phyloP scores from a whole-genome alignment of 2,329 filamentous ascomycete genomes.

The Hortaea sp. region DNA sequence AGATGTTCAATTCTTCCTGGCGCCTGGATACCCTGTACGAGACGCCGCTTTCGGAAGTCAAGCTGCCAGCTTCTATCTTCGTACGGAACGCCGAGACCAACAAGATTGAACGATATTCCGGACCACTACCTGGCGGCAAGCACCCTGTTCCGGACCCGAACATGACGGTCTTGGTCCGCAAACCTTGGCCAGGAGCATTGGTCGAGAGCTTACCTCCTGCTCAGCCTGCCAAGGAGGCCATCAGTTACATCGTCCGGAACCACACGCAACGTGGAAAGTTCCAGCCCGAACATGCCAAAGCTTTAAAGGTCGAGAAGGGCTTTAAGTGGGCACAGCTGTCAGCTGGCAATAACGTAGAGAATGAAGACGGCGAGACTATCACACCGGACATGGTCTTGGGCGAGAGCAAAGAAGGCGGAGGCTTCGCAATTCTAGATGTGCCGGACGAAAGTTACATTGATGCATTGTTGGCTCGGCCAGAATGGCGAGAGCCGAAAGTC shows the following conservation, averaged over 20 bases:
- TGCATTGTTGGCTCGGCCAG: conserved; percentile 56
- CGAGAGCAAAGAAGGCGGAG: conserved; percentile 54
- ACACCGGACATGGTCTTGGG: conserved; percentile 83
- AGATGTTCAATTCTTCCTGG: conserved; percentile 76
- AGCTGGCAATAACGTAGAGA: conserved; percentile 52
- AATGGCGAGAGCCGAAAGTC: conserved; percentile 57
- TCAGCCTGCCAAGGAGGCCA: conserved; percentile 52
- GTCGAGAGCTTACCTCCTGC: conserved; percentile 59
- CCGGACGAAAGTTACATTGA: conserved; percentile 62
- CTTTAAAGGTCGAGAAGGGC: conserved; percentile 53
- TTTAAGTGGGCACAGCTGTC: conserved; percentile 51
- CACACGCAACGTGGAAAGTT: conserved; percentile 75
- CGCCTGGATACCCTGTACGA: conserved; percentile 59
- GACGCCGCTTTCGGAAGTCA: conserved; percentile 54
- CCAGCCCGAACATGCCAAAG: conserved; percentile 52
- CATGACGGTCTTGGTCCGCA: conserved; percentile 56
- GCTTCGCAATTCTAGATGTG: conserved; percentile 71
- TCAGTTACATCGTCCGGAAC: conserved; percentile 80
- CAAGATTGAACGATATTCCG: conserved; percentile 58
- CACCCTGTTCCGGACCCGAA: conserved; percentile 32
- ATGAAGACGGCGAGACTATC: conserved; percentile 56
- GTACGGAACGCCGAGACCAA: conserved; percentile 51
- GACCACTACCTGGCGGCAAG: conserved; percentile 50
- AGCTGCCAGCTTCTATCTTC: conserved; percentile 61
- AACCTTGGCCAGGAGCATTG: conserved; percentile 66